These are phyloP conservation scores for Dictyostelium discoideum DNA, from an alignment of 78 protist genomes.

Conservation along the genomic window DNA sequence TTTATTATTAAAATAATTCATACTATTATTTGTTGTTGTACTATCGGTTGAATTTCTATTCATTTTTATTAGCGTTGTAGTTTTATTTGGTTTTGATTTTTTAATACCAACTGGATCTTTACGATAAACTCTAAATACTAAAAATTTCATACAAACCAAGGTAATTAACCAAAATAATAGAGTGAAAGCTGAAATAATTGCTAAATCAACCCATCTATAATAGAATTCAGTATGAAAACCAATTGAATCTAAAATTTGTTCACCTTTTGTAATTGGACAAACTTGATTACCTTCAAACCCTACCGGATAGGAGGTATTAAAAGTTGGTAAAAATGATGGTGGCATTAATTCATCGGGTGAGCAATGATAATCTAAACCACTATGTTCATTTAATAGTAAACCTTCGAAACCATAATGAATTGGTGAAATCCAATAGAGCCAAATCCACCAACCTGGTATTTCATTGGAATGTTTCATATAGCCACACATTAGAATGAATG, in stretches of 20 bases:
- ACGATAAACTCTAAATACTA: background rate
- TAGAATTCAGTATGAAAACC: background rate
- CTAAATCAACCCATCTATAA: slow-evolving; percentile 33
- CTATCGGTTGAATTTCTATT: background rate
- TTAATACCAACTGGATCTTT: slow-evolving; percentile 3
- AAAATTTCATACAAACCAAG: background rate
- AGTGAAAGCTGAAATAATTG: background rate
- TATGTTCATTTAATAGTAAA: slow-evolving; percentile 36
- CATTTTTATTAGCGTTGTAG: background rate
- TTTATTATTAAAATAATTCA: background rate
- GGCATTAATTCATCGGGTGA: slow-evolving; percentile 18
- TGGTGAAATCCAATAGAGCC: slow-evolving; percentile 78
- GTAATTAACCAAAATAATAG: background rate
- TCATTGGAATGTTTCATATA: background rate
- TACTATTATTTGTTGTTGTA: background rate
- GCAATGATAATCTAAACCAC: slow-evolving; percentile 23
- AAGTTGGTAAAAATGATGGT: slow-evolving; percentile 9
- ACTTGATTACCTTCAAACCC: slow-evolving; percentile 56
- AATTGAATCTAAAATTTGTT: slow-evolving; percentile 4
- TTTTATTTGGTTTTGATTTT: background rate
- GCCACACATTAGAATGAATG: slow-evolving; percentile 47
- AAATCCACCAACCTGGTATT: slow-evolving; percentile 67
- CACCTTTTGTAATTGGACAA: slow-evolving; percentile 63
- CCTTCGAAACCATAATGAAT: slow-evolving; percentile 75
- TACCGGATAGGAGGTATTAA: slow-evolving; percentile 23